phyloP scores from a whole-genome alignment of 306 rosid genomes.

The Malus asiatica region DNA sequence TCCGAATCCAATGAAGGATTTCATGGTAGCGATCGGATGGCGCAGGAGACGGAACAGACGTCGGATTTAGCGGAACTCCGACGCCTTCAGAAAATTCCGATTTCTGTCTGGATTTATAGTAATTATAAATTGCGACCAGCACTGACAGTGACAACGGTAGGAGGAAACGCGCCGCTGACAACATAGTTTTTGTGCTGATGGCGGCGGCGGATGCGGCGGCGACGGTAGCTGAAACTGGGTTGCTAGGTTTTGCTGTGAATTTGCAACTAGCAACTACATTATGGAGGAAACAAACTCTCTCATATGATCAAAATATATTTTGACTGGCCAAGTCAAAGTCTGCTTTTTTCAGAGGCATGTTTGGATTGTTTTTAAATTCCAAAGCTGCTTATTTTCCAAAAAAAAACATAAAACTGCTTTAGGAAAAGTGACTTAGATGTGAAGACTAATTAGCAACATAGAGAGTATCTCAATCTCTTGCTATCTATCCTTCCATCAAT shows the following conservation, averaged over 20 bases:
- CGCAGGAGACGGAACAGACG: too few relatives aligned
- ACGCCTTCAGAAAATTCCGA: background rate
- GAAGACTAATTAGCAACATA: accelerated
- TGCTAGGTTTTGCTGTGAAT: background rate
- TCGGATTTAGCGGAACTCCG: conserved; percentile 3
- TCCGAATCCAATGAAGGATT: background rate
- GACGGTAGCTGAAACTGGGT: background rate
- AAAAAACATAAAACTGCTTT: background rate
- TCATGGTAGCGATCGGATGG: background rate
- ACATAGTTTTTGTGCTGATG: background rate
- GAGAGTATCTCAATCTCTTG: too few relatives aligned
- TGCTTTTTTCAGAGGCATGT: background rate
- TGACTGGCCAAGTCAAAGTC: background rate
- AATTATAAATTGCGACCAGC: background rate
- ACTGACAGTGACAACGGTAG: background rate
- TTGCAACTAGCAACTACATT: background rate
- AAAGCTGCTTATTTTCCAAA: background rate
- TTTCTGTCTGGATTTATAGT: conserved; percentile 59
- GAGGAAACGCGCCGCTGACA: background rate
- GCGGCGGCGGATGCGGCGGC: background rate
- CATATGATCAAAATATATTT: background rate
- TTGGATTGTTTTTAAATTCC: background rate
- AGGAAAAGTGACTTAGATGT: background rate
- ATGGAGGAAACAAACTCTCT: too few relatives aligned
- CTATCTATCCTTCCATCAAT: too few relatives aligned